Evolutionary conservation across 2,329 filamentous ascomycete genomes (phyloP).

Genomic region (Curvularia hawaiiensis): DNA sequence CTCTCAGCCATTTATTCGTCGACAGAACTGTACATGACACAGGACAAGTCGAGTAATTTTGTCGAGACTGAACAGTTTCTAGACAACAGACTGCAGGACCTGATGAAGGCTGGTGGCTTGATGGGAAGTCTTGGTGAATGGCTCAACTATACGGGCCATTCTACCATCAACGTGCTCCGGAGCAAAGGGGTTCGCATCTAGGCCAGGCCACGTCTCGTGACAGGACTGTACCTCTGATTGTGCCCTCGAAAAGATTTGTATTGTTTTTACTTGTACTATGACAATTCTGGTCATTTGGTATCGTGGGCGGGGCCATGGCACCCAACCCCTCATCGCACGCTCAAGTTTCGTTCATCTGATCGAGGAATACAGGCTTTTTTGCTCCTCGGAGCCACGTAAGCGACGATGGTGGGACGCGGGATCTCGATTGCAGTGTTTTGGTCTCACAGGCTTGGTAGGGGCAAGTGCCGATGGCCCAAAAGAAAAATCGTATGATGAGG

Average conservation of each 20-base stretch:
- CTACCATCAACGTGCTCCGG: conserved; percentile 79
- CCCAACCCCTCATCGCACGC: not conserved
- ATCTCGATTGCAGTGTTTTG: conserved; percentile 7
- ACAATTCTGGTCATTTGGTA: not conserved
- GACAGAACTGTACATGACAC: conserved; percentile 91
- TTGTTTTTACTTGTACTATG: not conserved
- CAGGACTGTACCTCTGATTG: not conserved
- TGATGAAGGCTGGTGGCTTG: conserved; percentile 65
- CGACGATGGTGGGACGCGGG: conserved; percentile 1
- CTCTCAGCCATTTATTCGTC: conserved; percentile 71
- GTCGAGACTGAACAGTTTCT: conserved; percentile 80
- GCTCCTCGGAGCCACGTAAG: not conserved
- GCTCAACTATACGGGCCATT: conserved; percentile 79
- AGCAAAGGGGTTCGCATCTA: conserved; percentile 86
- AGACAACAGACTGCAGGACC: conserved; percentile 73
- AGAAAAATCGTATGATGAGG: conserved; percentile 1
- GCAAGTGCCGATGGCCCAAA: not conserved
- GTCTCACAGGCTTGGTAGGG: not conserved
- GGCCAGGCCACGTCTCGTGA: conserved; percentile 22
- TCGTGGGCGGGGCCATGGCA: not conserved
- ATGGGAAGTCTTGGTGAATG: conserved; percentile 73
- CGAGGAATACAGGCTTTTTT: not conserved
- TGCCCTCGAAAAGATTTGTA: not conserved
- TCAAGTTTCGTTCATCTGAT: not conserved
- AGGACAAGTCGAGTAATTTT: conserved; percentile 76